A percentile compares a stretch with the other conserved stretches of the same genome.
phyloP scores from a whole-genome alignment of 148 eudicot species.

The Tetragonia tetragonoides region DNA sequence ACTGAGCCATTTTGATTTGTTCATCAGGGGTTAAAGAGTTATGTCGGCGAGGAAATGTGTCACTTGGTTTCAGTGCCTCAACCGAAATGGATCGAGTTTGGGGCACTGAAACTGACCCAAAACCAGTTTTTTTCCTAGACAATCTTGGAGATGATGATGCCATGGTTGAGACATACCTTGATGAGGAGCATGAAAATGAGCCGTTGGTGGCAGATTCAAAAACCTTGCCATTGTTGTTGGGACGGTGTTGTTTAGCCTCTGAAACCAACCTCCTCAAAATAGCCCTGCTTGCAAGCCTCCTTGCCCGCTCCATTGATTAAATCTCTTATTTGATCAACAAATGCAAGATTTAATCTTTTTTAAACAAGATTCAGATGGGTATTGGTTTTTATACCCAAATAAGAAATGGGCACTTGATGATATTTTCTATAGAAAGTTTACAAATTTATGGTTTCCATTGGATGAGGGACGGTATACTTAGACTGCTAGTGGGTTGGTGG shows the following conservation, averaged over 20 bases:
- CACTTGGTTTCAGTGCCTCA: slow-evolving; percentile 74
- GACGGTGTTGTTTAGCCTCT: slow-evolving; percentile 39
- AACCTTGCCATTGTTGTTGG: slow-evolving; percentile 11
- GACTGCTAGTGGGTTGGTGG: slow-evolving; percentile 38
- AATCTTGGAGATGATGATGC: slow-evolving; percentile 46
- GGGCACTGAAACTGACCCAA: slow-evolving; percentile 15
- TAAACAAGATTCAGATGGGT: not conserved
- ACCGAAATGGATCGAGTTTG: slow-evolving; percentile 65
- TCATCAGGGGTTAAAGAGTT: slow-evolving; percentile 85
- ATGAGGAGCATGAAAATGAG: slow-evolving; percentile 22
- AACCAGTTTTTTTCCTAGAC: slow-evolving; percentile 28
- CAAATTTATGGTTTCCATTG: slow-evolving; percentile 28
- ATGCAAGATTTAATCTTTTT: not conserved
- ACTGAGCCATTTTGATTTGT: slow-evolving; percentile 65
- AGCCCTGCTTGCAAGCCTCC: slow-evolving; percentile 64
- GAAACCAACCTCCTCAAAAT: slow-evolving; percentile 54
- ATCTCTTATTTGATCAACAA: not conserved
- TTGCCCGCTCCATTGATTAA: slow-evolving; percentile 71
- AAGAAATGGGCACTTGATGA: slow-evolving; percentile 14
- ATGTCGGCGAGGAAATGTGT: slow-evolving; percentile 82
- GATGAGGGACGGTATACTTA: slow-evolving; percentile 12
- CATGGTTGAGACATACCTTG: slow-evolving; percentile 70
- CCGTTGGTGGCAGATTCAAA: slow-evolving; percentile 18
- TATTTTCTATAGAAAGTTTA: slow-evolving; percentile 21
- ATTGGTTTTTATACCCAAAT: not conserved